Evolutionary conservation across 2,329 filamentous ascomycete genomes (phyloP).

Genomic region (Botrytis galanthina): DNA sequence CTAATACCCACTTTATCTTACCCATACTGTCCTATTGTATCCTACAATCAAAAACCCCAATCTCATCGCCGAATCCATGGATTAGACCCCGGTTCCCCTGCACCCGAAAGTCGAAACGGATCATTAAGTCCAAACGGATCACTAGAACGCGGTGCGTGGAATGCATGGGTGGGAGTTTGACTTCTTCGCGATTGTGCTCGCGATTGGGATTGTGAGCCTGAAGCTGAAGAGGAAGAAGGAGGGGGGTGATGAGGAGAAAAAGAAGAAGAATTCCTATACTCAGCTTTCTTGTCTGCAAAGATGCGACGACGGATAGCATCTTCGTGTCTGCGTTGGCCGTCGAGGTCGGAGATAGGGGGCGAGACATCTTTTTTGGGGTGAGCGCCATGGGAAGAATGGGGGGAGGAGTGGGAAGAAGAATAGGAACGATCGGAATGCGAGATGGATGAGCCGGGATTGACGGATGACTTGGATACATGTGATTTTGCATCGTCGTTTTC

Average conservation of each 20-base stretch:
- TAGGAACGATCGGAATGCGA: neutral
- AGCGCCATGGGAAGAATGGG: too few relatives aligned
- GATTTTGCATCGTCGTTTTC: neutral
- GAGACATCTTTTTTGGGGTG: too few relatives aligned
- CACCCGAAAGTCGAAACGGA: neutral
- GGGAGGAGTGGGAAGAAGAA: neutral
- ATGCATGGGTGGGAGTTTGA: neutral
- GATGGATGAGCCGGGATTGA: neutral
- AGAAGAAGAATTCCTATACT: neutral
- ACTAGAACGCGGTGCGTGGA: neutral
- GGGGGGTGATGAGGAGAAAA: neutral
- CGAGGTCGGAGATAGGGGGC: neutral
- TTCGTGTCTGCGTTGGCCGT: neutral
- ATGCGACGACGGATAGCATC: neutral
- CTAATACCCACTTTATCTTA: neutral
- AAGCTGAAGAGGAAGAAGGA: neutral
- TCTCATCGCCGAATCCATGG: neutral
- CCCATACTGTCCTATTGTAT: neutral
- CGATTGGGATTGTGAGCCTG: neutral
- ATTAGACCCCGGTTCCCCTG: neutral
- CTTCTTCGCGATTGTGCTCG: neutral
- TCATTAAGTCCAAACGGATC: neutral
- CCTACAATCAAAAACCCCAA: neutral
- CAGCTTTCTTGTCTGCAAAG: neutral
- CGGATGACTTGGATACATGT: neutral